Percentiles rank a stretch among this genome's conserved stretches.
Conservation (phyloP, 2,329 filamentous ascomycete species). For the Botrytis paeoniae region DNA sequence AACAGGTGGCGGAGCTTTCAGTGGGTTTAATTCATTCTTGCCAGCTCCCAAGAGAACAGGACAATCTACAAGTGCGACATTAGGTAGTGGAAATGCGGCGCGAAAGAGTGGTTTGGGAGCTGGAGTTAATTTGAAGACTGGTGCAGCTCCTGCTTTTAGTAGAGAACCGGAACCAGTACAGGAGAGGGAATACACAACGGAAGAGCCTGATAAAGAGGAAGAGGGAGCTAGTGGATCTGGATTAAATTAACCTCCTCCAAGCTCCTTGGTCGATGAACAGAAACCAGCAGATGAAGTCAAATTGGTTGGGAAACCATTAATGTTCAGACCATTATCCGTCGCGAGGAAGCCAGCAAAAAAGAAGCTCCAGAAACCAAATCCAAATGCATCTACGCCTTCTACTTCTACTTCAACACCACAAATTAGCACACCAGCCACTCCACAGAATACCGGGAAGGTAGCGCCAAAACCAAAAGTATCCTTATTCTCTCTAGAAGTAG, state of each 20-base stretch:
- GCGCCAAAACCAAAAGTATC: conserved; percentile 64
- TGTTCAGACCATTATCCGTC: conserved; percentile 88
- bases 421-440: conserved; percentile 20
- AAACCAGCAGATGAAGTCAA: conserved; percentile 62
- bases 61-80: conserved; percentile 43
- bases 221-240: conserved; percentile 30
- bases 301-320: conserved; percentile 72
- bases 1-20: conserved; percentile 61
- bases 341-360: conserved; percentile 71
- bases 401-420: conserved; percentile 30
- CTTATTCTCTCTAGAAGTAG: conserved; percentile 62
- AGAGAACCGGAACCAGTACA: conserved; percentile 46
- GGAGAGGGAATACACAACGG: conserved; percentile 25
- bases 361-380: conserved; percentile 40
- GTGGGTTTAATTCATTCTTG: conserved; percentile 81
- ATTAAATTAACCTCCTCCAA: conserved; percentile 44
- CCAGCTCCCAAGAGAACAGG: conserved; percentile 70
- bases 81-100: conserved; percentile 29
- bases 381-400: conserved; percentile 26
- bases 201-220: conserved; percentile 27
- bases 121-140: conserved; percentile 76
- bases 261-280: conserved; percentile 52
- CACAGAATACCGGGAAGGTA: conserved; percentile 24
- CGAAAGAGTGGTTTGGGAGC: conserved; percentile 42
- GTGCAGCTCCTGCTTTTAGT: conserved; percentile 76